Evolutionary conservation across 805 yeast genomes (phyloP), one percentile per base, ranked within the genome.

Genomic region (Tetrapisispora fleetii): DNA sequence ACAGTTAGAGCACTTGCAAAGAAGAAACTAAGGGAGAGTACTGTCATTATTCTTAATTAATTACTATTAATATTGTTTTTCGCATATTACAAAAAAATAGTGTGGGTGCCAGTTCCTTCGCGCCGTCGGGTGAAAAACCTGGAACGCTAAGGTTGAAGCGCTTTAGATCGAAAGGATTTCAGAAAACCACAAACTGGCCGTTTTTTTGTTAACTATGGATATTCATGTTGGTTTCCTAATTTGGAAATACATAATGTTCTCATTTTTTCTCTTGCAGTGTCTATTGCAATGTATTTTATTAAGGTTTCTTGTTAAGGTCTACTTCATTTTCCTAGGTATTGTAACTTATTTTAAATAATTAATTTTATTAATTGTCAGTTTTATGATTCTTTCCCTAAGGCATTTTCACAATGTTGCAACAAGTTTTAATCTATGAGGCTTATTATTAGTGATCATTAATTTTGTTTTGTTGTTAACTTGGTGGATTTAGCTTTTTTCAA

Each of bases 61-160:
- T 11, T 33, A 33, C 10, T 33, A 33, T 33, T 11, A n/a, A 33
- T 33, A 24, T 24, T 24, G 28, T 24, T 37, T 37, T 37, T 45
- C 40, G 37, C 13, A n/a, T 43, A 50, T 63, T 49, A 63, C 59
- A 60, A 56, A 50, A 45, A 39, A 55, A 62, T 14, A 32, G 5
- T 14, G 64, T 56, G 13, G n/a, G 44, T 48, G 11, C 46, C 46
- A 43, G 46, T 43, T 43, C 35, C 48, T 59, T 59, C 62, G 54
- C 63, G 30, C 46, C 37, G 39, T 14, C 18, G 41, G 51, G 67
- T 48, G 67, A 61, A 62, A 58, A 51, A 46, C 45, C 50, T 56
- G 65, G 67, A 59, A 62, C 59, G 52, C 28, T 47, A 47, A 49
- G 47, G 37, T 49, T 45, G 54, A 37, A 49, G 54, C 54, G 48